Conservation (phyloP, 2,329 filamentous ascomycete genomes). For the Pseudogymnoascus destructans region DNA sequence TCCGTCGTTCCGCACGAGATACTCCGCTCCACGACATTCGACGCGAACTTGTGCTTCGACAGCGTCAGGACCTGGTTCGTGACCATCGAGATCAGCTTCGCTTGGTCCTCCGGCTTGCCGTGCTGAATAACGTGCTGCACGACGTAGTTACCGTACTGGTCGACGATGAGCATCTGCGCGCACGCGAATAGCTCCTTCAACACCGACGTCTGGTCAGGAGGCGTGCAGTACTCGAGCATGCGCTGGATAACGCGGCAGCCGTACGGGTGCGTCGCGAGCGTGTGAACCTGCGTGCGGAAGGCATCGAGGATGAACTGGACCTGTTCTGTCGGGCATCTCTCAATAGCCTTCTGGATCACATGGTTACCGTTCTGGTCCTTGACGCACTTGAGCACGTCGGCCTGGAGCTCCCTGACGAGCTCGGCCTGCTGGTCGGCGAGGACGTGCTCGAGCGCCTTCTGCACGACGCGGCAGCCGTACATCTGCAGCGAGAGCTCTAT, state of each 20-base stretch:
- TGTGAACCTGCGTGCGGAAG: constrained; percentile 61
- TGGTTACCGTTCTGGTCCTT: constrained; percentile 91
- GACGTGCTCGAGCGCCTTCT: constrained; percentile 87
- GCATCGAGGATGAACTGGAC: constrained; percentile 77
- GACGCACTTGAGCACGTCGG: constrained; percentile 62
- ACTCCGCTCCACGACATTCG: constrained; percentile 93
- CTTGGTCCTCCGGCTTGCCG: constrained; percentile 59
- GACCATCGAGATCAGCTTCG: constrained; percentile 60
- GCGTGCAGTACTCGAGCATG: constrained; percentile 71
- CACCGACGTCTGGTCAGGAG: constrained; percentile 56
- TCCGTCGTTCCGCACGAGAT: constrained; percentile 57
- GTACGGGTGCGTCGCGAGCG: constrained; percentile 66
- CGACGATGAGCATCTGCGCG: constrained; percentile 59
- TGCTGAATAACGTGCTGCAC: constrained; percentile 81
- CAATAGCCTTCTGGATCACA: constrained; percentile 87
- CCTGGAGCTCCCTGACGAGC: constrained; percentile 70
- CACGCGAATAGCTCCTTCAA: constrained; percentile 67
- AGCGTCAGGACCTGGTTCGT: constrained; percentile 57
- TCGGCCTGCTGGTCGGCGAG: constrained; percentile 82
- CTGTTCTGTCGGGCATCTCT: constrained; percentile 61
- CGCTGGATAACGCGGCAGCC: constrained; percentile 90
- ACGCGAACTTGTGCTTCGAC: constrained; percentile 93
- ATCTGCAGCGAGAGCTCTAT: constrained; percentile 69
- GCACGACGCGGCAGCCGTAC: constrained; percentile 91
- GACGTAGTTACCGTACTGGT: constrained; percentile 94